Base-by-base conservation (phyloP, 352 stramenopile species). In the Pilasporangium apinafurcum region DNA sequence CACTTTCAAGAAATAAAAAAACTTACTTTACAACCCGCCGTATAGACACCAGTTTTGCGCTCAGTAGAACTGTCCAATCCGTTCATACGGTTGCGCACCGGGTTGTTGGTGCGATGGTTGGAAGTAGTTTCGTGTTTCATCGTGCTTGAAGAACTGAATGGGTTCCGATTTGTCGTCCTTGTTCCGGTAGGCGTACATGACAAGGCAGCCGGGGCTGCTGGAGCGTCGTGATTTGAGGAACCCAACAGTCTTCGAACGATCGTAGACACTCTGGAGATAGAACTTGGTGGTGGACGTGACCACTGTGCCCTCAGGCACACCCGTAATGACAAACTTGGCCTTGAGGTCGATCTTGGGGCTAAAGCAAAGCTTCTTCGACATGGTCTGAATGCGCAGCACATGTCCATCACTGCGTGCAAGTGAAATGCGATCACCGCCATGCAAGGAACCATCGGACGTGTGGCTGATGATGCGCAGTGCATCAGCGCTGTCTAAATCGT, bases 261-360 rank as follows among this genome's bases (percentile, higher is more conserved):
- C 73, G 51, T 82, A 80, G n/a, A 82, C 58, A 47, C 67, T 82
- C 51, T 80, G 68, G 20, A 86, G 44, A 47, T 82, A 86, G 39
- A 86, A 86, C 53, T 75, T 82, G 56, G 66, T 81, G 30, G 56
- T 78, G 36, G 70, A 70, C 1, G 70, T 81, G 25, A 86, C 73
- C 5, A 70, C 44, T 9, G 67, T 80, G 21, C 68, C 62, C 20
- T 83, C 70, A 13, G 70, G 73, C 25, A 86, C 71, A n/a, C 73
- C 70, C 12, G 53, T 68, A 28, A 86, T 65, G 38, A 83, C 62
- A 46, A 86, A 83, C 52, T 83, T 82, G 57, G 67, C 61, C 40
- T 68, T 70, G 17, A 68, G 56, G 44, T 86, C 68, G 29, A 80
- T 68, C 44, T 83, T 83, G 51, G 59, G 62, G 58, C 67, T 86